These are phyloP conservation scores for Solanum paucissectum DNA, from an alignment of 257 asterid genomes.

Conservation along the genomic window DNA sequence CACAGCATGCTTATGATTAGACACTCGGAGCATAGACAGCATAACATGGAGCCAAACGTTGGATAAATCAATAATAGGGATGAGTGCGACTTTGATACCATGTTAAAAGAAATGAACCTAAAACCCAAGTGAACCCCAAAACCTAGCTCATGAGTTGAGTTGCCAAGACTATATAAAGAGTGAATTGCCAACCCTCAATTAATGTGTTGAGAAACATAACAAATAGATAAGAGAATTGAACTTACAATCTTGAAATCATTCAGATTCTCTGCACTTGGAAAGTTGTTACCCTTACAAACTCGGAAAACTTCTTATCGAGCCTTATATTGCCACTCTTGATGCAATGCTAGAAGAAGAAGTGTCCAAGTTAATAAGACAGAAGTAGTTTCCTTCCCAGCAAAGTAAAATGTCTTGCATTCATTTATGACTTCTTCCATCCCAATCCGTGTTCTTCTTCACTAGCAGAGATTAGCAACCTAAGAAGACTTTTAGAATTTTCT, in stretches of 20 bases:
- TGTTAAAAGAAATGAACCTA: background rate
- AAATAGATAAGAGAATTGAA: background rate
- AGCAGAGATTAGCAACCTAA: constrained; percentile 16
- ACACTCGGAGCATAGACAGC: background rate
- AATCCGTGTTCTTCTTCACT: constrained; percentile 36
- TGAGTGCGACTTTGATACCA: background rate
- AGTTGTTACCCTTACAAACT: constrained; percentile 10
- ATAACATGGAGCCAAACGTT: background rate
- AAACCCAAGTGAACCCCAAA: background rate
- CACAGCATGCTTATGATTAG: background rate
- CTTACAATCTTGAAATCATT: constrained; percentile 21
- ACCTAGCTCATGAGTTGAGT: background rate
- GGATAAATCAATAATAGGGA: background rate
- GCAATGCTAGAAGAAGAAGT: constrained; percentile 50
- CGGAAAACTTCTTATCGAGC: constrained; percentile 50
- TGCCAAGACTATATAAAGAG: background rate
- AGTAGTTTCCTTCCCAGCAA: constrained; percentile 72
- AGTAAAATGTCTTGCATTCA: constrained; percentile 75
- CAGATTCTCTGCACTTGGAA: constrained; percentile 22
- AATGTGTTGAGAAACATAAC: background rate
- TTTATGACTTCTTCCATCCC: constrained; percentile 38
- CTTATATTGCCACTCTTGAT: constrained; percentile 56
- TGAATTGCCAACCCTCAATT: background rate
- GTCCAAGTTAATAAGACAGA: constrained; percentile 60
- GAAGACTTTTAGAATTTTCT: constrained; percentile 20